A percentile compares a stretch with the other conserved stretches of the same genome.
Evolutionary conservation across 768 basidiomycete species (phyloP).

Genomic region (Butyriboletus loyo): DNA sequence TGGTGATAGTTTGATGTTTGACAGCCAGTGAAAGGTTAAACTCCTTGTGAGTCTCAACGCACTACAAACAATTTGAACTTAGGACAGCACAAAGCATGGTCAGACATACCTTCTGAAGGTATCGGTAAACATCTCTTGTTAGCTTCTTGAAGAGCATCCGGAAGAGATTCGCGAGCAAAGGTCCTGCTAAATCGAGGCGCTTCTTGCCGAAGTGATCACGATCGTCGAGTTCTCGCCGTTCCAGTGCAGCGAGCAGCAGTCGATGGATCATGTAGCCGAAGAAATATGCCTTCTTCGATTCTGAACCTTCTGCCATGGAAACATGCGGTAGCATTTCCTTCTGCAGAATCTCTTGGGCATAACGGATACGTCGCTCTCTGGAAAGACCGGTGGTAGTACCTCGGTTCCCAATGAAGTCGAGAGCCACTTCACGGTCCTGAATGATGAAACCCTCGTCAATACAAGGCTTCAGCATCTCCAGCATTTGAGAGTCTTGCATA

Average conservation of each 20-base stretch:
- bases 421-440: conserved; percentile 93
- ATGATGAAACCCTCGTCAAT: conserved; percentile 99
- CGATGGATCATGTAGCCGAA: conserved; percentile 99
- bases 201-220: conserved; percentile 99
- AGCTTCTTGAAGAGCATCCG: conserved; percentile 96
- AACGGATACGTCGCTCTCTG: conserved; percentile 88
- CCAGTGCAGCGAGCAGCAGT: conserved; percentile 87
- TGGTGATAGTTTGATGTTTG: conserved; percentile 95
- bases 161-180: conserved; percentile 94
- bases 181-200: conserved; percentile 92
- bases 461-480: conserved; percentile 97
- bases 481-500: conserved; percentile 91
- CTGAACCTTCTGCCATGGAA: conserved; percentile 92
- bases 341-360: conserved; percentile 96
- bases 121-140: conserved; percentile 95
- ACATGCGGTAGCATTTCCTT: conserved; percentile 99
- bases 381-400: conserved; percentile 92
- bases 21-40: conserved; percentile 91
- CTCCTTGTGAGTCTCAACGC: conserved; percentile 93
- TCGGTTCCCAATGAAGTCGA: conserved; percentile 98
- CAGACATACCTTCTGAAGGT: conserved; percentile 83
- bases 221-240: conserved; percentile 94
- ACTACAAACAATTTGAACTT: conserved; percentile 46
- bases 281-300: conserved; percentile 99
- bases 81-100: background rate